Conservation (phyloP, 1,284 basidiomycete genomes). For the Trichosporon asahii region DNA sequence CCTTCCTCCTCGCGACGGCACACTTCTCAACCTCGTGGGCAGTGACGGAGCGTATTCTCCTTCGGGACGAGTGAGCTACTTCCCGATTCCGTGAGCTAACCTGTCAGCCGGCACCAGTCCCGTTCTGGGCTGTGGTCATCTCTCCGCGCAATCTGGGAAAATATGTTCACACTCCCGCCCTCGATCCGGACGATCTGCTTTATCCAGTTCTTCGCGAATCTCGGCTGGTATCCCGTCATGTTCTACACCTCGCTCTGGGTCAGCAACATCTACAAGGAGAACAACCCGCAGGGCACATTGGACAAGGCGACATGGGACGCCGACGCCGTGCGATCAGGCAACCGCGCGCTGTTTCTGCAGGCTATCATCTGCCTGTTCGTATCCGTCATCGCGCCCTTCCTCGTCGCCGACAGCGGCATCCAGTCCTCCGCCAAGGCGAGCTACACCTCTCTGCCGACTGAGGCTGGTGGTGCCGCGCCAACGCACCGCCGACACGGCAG, state of each 20-base stretch:
- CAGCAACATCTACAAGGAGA: conserved; percentile 72
- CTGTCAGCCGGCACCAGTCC: conserved; percentile 45
- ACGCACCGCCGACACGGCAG: neutral
- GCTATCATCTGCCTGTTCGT: conserved; percentile 66
- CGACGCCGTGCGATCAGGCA: conserved; percentile 75
- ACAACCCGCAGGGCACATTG: conserved; percentile 36
- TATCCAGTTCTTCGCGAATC: conserved; percentile 70
- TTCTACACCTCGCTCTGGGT: conserved; percentile 86
- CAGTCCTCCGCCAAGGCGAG: conserved; percentile 18
- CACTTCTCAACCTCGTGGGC: conserved; percentile 60
- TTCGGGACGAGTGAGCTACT: conserved; percentile 53
- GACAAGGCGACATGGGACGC: conserved; percentile 52
- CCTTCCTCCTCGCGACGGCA: conserved; percentile 51
- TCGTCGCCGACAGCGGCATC: conserved; percentile 56
- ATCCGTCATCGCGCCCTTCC: conserved; percentile 69
- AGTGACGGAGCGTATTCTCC: conserved; percentile 74
- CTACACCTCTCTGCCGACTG: conserved; percentile 3
- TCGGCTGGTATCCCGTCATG: conserved; percentile 83
- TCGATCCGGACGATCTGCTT: conserved; percentile 75
- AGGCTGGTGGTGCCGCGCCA: neutral
- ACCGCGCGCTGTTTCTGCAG: conserved; percentile 75
- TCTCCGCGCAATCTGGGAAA: conserved; percentile 60
- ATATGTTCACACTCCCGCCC: conserved; percentile 65
- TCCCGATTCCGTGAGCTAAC: neutral
- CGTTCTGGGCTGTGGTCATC: conserved; percentile 37